Evolutionary conservation across 2,329 filamentous ascomycete species (phyloP), one percentile per base, ranked within the genome.

Genomic region (Calycina herbarum): DNA sequence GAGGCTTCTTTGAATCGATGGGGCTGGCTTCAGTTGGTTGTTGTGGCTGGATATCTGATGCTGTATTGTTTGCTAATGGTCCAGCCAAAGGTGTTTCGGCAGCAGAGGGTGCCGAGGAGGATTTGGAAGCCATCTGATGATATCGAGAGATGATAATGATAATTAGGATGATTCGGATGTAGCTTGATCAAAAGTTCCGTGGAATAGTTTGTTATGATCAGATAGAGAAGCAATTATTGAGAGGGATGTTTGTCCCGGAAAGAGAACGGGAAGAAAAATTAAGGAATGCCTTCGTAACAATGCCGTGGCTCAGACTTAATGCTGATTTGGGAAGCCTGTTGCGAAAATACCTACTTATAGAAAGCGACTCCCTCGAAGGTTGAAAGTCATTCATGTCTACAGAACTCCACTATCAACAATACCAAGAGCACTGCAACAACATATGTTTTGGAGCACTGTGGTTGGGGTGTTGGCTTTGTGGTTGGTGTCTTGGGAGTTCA

Each of bases 341-440:
- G 17, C 17, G 33, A 59, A 59, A 59, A 59, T 42, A 59, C 33
- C 45, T 59, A 59, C 33, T 59, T 59, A 59, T 59, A 59, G 31
- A 42, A 27, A 59, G n/a, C 31, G 31, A 38, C 35, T 42, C 58
- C 58, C 35, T 27, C 48, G 20, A 54, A 24, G 7, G 20, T 11
- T 24, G 20, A 54, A 13, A 27, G n/a, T 27, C 8, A 24, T 11
- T 54, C 13, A 10, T 54, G 48, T 11, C 20, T 11, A 24, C 6
- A 24, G 13, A 27, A 54, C n/a, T 54, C 48, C 24, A 24, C 7
- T 20, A 24, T 38, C 54, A 27, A 29, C 33, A 40, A 40, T 40
- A 59, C 57, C 33, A 59, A 59, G 57, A 59, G 20, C 11, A 35
- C 57, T 31, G 31, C 13, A 35, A 38, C 57, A 59, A 17, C 35